phyloP scores from a whole-genome alignment of 2,329 filamentous ascomycete genomes.

The Aspergillus awamori region DNA sequence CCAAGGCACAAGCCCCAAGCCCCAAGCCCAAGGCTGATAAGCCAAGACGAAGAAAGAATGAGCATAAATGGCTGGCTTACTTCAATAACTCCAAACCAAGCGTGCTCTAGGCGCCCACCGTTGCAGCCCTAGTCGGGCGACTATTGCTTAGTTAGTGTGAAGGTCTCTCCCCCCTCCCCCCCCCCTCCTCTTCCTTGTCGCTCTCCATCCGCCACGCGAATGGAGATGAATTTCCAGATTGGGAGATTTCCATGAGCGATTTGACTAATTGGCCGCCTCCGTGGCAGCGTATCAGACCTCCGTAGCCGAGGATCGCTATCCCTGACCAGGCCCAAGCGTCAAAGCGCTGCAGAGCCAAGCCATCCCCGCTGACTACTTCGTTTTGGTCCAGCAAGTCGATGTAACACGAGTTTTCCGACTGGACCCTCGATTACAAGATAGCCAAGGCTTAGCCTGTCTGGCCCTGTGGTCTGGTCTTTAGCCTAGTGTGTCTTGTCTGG shows the following conservation, averaged over 20 bases:
- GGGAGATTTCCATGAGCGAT: neutral
- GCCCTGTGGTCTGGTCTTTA: neutral
- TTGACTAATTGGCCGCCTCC: neutral
- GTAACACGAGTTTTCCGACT: conserved; percentile 20
- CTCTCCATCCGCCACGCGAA: neutral
- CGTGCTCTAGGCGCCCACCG: conserved; percentile 11
- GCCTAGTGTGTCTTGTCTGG: too few species aligned
- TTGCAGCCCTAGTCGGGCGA: conserved; percentile 9
- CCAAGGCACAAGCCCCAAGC: too few species aligned
- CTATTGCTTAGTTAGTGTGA: conserved; percentile 8
- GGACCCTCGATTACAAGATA: conserved; percentile 19
- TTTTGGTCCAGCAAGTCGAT: conserved; percentile 1
- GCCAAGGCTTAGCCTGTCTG: conserved; percentile 25
- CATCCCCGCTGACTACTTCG: conserved; percentile 18
- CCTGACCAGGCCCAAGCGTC: conserved; percentile 19
- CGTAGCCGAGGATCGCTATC: conserved; percentile 17
- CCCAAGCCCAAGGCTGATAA: neutral
- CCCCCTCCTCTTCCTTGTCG: neutral
- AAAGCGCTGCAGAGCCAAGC: conserved; percentile 29
- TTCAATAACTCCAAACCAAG: conserved; percentile 5
- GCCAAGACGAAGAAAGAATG: conserved; percentile 3
- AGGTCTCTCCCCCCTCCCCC: neutral
- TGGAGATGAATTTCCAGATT: conserved; percentile 1
- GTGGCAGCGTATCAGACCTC: neutral
- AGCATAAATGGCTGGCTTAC: conserved; percentile 1